Base-by-base conservation (phyloP, 2,329 filamentous ascomycete genomes). In the Botrytis tulipae region DNA sequence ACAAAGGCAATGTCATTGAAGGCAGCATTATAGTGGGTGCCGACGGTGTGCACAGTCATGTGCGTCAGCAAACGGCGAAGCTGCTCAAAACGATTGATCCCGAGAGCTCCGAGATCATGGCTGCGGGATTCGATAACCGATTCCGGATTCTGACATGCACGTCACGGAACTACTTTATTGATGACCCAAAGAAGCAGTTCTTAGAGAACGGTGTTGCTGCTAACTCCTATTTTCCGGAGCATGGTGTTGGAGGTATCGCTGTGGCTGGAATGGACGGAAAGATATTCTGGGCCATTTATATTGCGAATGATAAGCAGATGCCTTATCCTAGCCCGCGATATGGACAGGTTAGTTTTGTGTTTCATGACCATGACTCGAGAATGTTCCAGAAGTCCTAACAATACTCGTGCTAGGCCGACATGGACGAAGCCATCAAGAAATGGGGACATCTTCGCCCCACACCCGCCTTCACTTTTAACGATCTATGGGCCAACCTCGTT, bases 11-110 rank as follows among this genome's bases (percentile, higher is more conserved):
- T 40, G 65, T 68, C 44, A 68, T 68, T 68, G 65, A 68, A 46
- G 65, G 65, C 32, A 74, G 78, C 70, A 42, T 78, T 22, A 74
- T 79, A 32, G 72, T 79, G 46, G 78, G 78, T 32, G 78, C 77
- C 29, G 78, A 79, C 75, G 78, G 78, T 1, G 74, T 79, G 44
- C 78, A 78, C 72, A 77, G 77, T 42, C 62, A 44, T 22, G 75
- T 74, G 1, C 77, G 84, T 4, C 61, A 75, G 7, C 80, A 82
- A 71, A 81, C 82, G 77, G 65, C 65, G 14, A 46, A 68, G 44
- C 65, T 68, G 6, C 46, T 68, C 44, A 68, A 68, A 22, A 32
- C 32, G 6, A 68, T 68, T n/a, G 65, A 68, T 40, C 65, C 65
- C 20, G 37, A 54, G 46, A 54, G 44, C 54, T 68, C 65, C 22